Base-by-base conservation (phyloP, 1,139 yeast species). In the Lodderomyces parapsilosis region DNA sequence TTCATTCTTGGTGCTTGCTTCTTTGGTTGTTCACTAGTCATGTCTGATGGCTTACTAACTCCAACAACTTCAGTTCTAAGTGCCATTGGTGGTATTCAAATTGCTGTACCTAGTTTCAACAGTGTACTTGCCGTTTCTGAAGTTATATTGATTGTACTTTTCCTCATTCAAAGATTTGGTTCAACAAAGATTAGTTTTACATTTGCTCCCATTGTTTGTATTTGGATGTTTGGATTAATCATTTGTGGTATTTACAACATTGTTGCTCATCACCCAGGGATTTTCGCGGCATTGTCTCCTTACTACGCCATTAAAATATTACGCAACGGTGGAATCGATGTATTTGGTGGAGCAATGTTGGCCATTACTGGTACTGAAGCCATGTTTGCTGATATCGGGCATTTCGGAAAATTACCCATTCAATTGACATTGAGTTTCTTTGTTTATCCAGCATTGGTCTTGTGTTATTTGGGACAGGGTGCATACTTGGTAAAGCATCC, bases 361-460 rank as follows among this genome's bases (percentile, higher is more conserved):
- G 65, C 81, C 1, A 64, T 80, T 20, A 79, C 86, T 0, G 86
- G 86, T 34, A 66, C 78, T 2, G 86, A 80, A 51, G 83, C 84
- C 4, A 74, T 80, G 80, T 80, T 80, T 61, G 81, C 83, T 4
- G 84, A 80, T 57, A 65, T 80, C 43, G 81, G 83, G 1, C 81
- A 77, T 49, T 77, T 78, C 53, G 79, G 81, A 2, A 62, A 64
- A 32, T 51, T 65, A 7, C 78, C 84, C 0, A 66, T 78, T 35
- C 81, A 77, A 48, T 49, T 78, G 24, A 66, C 82, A 2, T 55
- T 78, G 46, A 48, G 67, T 0, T 53, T 55, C 10, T 64, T 75
- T 49, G 81, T 77, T n/a, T 79, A 77, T 50, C 80, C 83, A 2
- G 64, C 76, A 31, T 59, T 80, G 51, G 65, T 78, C 53, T 50